Evolutionary conservation across 2,329 filamentous ascomycete genomes (phyloP), one percentile per base, ranked within the genome.

Genomic region (Arthrinium phaeospermum): DNA sequence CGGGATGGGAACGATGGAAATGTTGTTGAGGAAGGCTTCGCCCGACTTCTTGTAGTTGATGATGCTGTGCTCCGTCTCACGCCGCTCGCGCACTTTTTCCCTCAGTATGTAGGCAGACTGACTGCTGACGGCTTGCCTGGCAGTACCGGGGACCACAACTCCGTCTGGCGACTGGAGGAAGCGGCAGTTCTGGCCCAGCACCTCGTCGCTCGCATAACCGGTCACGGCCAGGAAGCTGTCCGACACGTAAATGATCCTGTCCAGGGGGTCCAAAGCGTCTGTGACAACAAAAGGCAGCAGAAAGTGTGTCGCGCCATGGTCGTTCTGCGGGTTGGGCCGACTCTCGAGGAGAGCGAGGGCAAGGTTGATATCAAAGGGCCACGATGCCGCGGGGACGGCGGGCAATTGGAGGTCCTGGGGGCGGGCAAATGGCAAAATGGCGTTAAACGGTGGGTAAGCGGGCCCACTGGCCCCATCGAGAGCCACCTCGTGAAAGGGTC

Each of bases 11-110:
- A 98, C 96, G 92, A 97, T 96, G 19, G 95, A 97, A 30, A 98
- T 86, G 13, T 97, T 85, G 78, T 98, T 98, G 83, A 97, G 91
- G 78, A 98, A 98, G 0, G 95, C 94, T 78, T 97, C 94, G 0
- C 95, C 95, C 24, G 95, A 94, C 82, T 96, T 95, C 69, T 94
- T 90, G 79, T 98, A 98, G 81, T 98, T 98, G 83, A 98, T 97
- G 51, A 98, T 83, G 79, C 93, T 96, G 75, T 94, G 93, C 80
- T 98, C 95, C 3, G 94, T 92, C 82, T 98, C 95, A 72, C 87
- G 86, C 22, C 90, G 87, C 64, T 90, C 86, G 14, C 87, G 86
- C 74, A 97, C 91, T 83, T 92, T 94, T 76, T 92, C 91, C 80
- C 95, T 96, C 69, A 98, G 84, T 75, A 94, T 94, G 73, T 90